Percentiles rank a stretch among this genome's conserved stretches.
Conservation (phyloP, 202 grass and related monocot species). For the Panicum hallii region DNA sequence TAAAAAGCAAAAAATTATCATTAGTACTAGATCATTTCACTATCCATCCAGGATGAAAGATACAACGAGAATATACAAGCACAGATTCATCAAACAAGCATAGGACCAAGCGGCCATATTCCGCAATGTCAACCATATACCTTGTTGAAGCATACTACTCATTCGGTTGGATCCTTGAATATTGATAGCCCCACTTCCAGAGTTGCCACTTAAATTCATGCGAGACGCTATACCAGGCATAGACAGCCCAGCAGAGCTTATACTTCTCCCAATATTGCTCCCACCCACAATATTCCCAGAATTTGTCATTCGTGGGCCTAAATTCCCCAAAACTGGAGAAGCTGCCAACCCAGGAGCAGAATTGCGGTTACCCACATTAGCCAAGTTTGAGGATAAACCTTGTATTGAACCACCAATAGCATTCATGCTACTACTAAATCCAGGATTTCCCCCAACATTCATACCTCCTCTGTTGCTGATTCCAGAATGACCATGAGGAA, state of each 20-base stretch:
- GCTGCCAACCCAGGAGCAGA: constrained; percentile 72
- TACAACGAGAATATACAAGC: constrained; percentile 10
- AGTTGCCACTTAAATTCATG: constrained; percentile 81
- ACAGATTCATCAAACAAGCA: constrained; percentile 20
- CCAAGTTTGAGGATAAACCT: constrained; percentile 71
- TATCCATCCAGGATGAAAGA: constrained; percentile 31
- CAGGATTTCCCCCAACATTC: constrained; percentile 72
- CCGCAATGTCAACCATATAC: constrained; percentile 42
- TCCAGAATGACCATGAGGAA: constrained; percentile 83
- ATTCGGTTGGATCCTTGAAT: constrained; percentile 80
- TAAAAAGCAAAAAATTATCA: not conserved
- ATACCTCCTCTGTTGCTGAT: constrained; percentile 79
- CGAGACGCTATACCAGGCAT: constrained; percentile 72
- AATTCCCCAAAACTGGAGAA: constrained; percentile 74
- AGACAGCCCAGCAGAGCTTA: constrained; percentile 78
- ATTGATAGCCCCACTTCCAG: constrained; percentile 66
- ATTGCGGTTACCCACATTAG: constrained; percentile 73
- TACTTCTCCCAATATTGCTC: constrained; percentile 79
- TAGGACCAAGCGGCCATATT: not conserved
- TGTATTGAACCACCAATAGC: constrained; percentile 80
- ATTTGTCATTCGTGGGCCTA: constrained; percentile 70
- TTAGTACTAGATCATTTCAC: constrained; percentile 25
- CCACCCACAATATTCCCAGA: constrained; percentile 73
- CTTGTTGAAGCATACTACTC: constrained; percentile 76
- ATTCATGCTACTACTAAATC: constrained; percentile 77